Evolutionary conservation across 1,284 basidiomycete species (phyloP).

Genomic region (Ceratobasidium sp.): DNA sequence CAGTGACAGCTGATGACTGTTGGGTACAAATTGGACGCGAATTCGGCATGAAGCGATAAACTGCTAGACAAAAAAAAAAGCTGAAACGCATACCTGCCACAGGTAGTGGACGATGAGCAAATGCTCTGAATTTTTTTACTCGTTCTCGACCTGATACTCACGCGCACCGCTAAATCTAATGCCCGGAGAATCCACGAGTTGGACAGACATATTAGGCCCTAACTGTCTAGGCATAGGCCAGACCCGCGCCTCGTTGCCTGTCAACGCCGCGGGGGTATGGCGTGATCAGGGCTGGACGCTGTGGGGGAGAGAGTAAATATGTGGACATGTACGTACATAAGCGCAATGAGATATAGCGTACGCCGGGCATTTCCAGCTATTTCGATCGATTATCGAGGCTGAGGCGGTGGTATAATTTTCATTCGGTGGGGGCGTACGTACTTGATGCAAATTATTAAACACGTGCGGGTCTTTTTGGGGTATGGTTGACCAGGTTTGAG

Average conservation of each 20-base stretch:
- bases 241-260: constrained; percentile 2
- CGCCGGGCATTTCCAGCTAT: too few relatives aligned
- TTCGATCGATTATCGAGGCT: too few relatives aligned
- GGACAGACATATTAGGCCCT: background rate
- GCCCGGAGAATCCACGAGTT: background rate
- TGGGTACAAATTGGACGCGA: background rate
- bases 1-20: background rate
- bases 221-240: background rate
- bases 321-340: background rate
- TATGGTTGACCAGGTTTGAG: too few relatives aligned
- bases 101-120: too few relatives aligned
- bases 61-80: background rate
- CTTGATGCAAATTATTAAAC: too few relatives aligned
- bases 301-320: background rate
- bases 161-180: background rate
- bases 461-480: too few relatives aligned
- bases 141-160: background rate
- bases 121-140: background rate
- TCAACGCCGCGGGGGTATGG: background rate
- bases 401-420: too few relatives aligned
- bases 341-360: background rate
- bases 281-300: background rate
- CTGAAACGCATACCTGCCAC: background rate
- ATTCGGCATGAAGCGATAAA: background rate
- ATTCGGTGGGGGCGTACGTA: too few relatives aligned